Conservation (phyloP, 2,329 filamentous ascomycete genomes). For the Escovopsis weberi region DNA sequence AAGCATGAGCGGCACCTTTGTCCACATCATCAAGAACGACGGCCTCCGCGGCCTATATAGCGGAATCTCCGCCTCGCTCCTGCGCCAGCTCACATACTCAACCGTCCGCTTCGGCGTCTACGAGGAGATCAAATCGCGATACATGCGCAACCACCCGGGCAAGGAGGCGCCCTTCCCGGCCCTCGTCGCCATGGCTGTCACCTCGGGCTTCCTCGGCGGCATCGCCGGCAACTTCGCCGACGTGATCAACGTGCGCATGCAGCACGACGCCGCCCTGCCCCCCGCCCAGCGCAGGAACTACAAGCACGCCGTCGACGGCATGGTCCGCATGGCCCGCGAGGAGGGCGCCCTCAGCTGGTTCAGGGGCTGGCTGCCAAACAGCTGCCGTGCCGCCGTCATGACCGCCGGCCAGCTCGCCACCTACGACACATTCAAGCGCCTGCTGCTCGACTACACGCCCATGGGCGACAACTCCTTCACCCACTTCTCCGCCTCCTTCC, state of each 20-base stretch:
- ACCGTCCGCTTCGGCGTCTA: slow-evolving; percentile 95
- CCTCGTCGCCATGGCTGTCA: slow-evolving; percentile 70
- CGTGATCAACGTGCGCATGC: slow-evolving; percentile 96
- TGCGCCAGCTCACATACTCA: slow-evolving; percentile 90
- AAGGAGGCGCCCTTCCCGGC: slow-evolving; percentile 51
- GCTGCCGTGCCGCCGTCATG: slow-evolving; percentile 71
- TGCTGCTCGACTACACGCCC: slow-evolving; percentile 51
- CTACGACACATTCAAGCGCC: slow-evolving; percentile 68
- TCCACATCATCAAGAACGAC: slow-evolving; percentile 62
- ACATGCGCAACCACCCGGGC: slow-evolving; percentile 31
- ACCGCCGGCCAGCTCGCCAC: slow-evolving; percentile 71
- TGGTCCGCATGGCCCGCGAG: slow-evolving; percentile 72
- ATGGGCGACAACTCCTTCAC: slow-evolving; percentile 58
- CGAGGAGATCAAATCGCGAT: slow-evolving; percentile 69
- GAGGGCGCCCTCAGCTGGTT: slow-evolving; percentile 69
- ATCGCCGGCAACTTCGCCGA: slow-evolving; percentile 89
- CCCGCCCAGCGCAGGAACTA: slow-evolving; percentile 67
- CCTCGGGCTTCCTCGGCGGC: slow-evolving; percentile 78
- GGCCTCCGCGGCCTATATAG: slow-evolving; percentile 74
- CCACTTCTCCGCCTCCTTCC: slow-evolving; percentile 63
- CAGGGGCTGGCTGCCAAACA: slow-evolving; percentile 75
- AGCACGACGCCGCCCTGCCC: slow-evolving; percentile 74
- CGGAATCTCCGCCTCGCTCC: slow-evolving; percentile 80
- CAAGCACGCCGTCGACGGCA: slow-evolving; percentile 72
- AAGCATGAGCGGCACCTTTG: slow-evolving; percentile 74